Evolutionary conservation across 2,329 filamentous ascomycete genomes (phyloP).

Genomic region (Bipolaris sorokiniana): DNA sequence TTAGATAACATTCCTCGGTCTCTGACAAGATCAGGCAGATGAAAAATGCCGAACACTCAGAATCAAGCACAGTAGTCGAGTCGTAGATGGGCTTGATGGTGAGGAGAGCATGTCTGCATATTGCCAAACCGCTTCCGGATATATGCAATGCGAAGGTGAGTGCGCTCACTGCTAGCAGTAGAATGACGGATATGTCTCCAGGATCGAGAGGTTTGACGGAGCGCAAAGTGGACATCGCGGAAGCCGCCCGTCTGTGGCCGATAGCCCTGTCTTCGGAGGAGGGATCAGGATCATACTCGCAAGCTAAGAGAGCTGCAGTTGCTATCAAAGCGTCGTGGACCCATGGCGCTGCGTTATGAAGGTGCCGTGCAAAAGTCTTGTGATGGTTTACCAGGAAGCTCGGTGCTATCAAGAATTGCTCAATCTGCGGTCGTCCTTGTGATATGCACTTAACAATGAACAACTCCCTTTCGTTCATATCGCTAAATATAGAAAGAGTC

Average conservation of each 20-base stretch:
- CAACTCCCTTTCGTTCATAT: constrained; percentile 11
- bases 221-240: constrained; percentile 7
- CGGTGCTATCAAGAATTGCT: constrained; percentile 9
- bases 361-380: constrained; percentile 10
- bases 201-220: background rate
- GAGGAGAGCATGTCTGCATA: constrained; percentile 6
- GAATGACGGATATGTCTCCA: constrained; percentile 1
- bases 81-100: constrained; percentile 9
- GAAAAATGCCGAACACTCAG: constrained; percentile 7
- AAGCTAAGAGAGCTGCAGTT: constrained; percentile 9
- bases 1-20: constrained; percentile 5
- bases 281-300: constrained; percentile 6
- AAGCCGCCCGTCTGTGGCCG: constrained; percentile 8
- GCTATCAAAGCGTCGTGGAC: constrained; percentile 10
- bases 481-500: background rate
- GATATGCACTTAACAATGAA: constrained; percentile 5
- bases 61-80: background rate
- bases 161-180: constrained; percentile 11
- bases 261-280: constrained; percentile 1
- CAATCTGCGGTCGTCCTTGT: constrained; percentile 10
- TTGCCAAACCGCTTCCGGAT: constrained; percentile 4
- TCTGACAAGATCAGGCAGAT: constrained; percentile 8
- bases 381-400: constrained; percentile 12
- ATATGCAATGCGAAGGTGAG: constrained; percentile 11
- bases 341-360: constrained; percentile 6